These are phyloP conservation scores for Tephrocybe sp. DNA, from an alignment of 768 basidiomycete species.

Conservation along the genomic window DNA sequence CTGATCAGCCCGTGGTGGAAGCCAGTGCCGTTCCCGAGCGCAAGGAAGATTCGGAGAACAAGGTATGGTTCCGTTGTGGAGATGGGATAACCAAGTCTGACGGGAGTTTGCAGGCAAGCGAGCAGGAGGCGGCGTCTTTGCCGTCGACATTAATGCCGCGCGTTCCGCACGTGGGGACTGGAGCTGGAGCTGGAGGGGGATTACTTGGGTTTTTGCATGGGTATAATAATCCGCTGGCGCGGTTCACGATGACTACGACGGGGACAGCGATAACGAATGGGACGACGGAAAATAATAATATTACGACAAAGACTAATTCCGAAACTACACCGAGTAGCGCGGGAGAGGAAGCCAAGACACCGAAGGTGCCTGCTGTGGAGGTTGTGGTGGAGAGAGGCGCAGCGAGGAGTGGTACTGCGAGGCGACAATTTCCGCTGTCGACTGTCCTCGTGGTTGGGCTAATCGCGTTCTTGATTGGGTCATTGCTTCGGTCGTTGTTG, in stretches of 20 bases:
- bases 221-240: conserved; percentile 58
- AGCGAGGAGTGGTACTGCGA: conserved; percentile 15
- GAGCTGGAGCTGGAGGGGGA: conserved; percentile 38
- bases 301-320: conserved; percentile 12
- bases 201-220: conserved; percentile 61
- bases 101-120: conserved; percentile 16
- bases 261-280: conserved; percentile 8
- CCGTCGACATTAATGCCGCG: conserved; percentile 18
- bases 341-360: conserved; percentile 11
- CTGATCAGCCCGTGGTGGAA: conserved; percentile 20
- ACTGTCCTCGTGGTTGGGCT: conserved; percentile 77
- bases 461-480: conserved; percentile 90
- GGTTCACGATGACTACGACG: conserved; percentile 41
- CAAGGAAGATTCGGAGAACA: conserved; percentile 29
- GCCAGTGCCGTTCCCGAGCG: conserved; percentile 15
- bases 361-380: conserved; percentile 38
- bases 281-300: conserved; percentile 1
- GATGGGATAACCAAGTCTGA: no score
- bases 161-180: conserved; percentile 21
- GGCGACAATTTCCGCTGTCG: conserved; percentile 40
- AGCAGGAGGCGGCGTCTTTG: conserved; percentile 12
- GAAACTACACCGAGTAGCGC: conserved; percentile 6
- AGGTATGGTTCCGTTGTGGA: conserved; percentile 21
- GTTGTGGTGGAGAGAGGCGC: conserved; percentile 25
- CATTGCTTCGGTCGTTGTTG: conserved; percentile 82